These are phyloP conservation scores for Sequoia sempervirens DNA, from an alignment of 75 land plant genomes.

Conservation along the genomic window DNA sequence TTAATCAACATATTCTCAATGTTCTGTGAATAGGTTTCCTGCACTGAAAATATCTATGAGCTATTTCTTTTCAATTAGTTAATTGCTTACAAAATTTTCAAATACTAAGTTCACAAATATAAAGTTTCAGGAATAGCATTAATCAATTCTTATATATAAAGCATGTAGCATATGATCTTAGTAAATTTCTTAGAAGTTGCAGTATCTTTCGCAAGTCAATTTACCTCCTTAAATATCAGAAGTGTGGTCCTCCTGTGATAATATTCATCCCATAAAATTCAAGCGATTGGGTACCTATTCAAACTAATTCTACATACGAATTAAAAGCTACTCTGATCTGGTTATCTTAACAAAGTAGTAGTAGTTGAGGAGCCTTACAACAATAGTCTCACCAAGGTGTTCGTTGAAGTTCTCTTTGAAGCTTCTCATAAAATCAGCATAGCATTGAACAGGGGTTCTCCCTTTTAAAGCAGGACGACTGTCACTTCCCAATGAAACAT, in stretches of 20 bases:
- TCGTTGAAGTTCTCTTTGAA: conserved; percentile 20
- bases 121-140: neutral
- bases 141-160: neutral
- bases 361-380: conserved; percentile 4
- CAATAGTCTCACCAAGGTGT: conserved; percentile 15
- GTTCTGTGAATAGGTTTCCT: too few relatives aligned
- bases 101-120: neutral
- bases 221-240: neutral
- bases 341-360: neutral
- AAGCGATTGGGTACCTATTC: too few relatives aligned
- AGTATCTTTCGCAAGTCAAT: neutral
- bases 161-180: too few relatives aligned
- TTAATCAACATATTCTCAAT: too few relatives aligned
- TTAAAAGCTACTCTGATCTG: too few relatives aligned
- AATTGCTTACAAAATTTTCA: too few relatives aligned
- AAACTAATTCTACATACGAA: too few relatives aligned
- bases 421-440: conserved; percentile 22
- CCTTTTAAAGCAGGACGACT: conserved; percentile 15
- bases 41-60: too few relatives aligned
- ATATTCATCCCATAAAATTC: too few relatives aligned
- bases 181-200: neutral
- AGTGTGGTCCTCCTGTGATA: neutral
- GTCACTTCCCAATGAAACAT: conserved; percentile 21
- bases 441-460: conserved; percentile 27
- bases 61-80: too few relatives aligned